Evolutionary conservation across 2,329 filamentous ascomycete genomes (phyloP).

Genomic region (Sporothrix luriei): DNA sequence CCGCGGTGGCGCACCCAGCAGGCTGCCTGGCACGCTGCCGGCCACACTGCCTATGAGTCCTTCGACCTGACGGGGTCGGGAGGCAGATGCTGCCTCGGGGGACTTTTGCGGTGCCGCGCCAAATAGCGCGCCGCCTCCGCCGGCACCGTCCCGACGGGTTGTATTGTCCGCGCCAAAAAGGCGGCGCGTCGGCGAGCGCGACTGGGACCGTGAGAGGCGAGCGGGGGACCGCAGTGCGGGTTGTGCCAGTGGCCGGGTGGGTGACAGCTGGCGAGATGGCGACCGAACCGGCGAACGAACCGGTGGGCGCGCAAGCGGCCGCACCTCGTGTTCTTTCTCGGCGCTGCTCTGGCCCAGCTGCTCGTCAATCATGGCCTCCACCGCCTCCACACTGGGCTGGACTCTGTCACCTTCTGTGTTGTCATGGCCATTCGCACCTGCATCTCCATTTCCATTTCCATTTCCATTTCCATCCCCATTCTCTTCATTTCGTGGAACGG

Average conservation of each 20-base stretch:
- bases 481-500: conserved; percentile 37
- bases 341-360: conserved; percentile 41
- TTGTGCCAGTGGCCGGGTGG: conserved; percentile 18
- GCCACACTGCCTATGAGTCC: neutral
- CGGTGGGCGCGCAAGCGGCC: conserved; percentile 20
- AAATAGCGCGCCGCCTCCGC: conserved; percentile 24
- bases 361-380: conserved; percentile 36
- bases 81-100: conserved; percentile 29
- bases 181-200: conserved; percentile 39
- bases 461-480: conserved; percentile 4
- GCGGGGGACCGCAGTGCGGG: neutral
- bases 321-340: conserved; percentile 25
- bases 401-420: neutral
- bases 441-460: neutral
- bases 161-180: conserved; percentile 25
- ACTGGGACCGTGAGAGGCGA: conserved; percentile 23
- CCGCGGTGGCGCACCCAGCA: conserved; percentile 44
- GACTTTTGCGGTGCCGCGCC: conserved; percentile 33
- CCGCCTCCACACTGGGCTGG: conserved; percentile 33
- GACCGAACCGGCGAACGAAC: conserved; percentile 28
- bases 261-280: neutral
- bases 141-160: neutral
- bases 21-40: conserved; percentile 38
- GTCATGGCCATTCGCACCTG: too few relatives aligned
- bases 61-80: neutral